These are phyloP conservation scores for Forsythia viridissima DNA, from an alignment of 257 asterid genomes.

Conservation along the genomic window DNA sequence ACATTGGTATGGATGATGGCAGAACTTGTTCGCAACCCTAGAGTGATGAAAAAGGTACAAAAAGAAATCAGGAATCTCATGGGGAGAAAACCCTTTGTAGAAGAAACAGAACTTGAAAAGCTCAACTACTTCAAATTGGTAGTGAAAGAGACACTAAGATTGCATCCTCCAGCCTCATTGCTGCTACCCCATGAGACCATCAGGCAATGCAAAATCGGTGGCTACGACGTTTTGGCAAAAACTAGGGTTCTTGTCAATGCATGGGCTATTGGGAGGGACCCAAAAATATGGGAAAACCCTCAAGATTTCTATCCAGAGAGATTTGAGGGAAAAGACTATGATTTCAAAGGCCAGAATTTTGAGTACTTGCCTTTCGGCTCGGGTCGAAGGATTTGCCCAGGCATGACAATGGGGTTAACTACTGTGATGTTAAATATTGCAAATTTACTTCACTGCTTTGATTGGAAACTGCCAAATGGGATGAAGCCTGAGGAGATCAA, in stretches of 20 bases:
- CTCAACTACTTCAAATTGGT: constrained; percentile 7
- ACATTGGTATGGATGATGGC: constrained; percentile 22
- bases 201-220: constrained; percentile 16
- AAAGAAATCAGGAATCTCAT: background rate
- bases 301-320: constrained; percentile 16
- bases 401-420: background rate
- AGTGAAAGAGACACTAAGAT: constrained; percentile 5
- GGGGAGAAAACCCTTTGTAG: background rate
- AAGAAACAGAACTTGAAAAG: background rate
- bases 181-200: constrained; percentile 13
- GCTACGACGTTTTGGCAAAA: constrained; percentile 3
- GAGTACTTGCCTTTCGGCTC: constrained; percentile 22
- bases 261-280: constrained; percentile 20
- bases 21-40: constrained; percentile 12
- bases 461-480: constrained; percentile 18
- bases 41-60: constrained; percentile 17
- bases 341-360: constrained; percentile 10
- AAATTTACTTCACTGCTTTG: constrained; percentile 13
- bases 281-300: constrained; percentile 18
- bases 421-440: background rate
- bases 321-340: background rate
- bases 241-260: constrained; percentile 13
- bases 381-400: constrained; percentile 17
- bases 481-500: constrained; percentile 11
- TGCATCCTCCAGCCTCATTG: constrained; percentile 13